Evolutionary conservation across 805 yeast genomes (phyloP).

Genomic region (Kazachstania psychrophila): DNA sequence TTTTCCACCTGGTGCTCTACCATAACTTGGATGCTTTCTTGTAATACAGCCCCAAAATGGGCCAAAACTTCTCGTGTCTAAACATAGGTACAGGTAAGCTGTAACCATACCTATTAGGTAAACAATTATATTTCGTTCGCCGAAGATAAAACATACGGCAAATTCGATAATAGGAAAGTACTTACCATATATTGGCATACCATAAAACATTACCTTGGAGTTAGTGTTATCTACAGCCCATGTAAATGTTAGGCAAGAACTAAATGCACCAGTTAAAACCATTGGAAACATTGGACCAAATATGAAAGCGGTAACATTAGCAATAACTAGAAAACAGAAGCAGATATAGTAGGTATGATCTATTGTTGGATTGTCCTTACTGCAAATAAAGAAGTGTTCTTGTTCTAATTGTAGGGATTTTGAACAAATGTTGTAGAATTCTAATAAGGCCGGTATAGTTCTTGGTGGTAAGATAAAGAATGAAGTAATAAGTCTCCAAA

Average conservation of each 20-base stretch:
- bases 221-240: conserved; percentile 54
- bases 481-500: conserved; percentile 26
- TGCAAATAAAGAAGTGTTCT: conserved; percentile 13
- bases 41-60: conserved; percentile 34
- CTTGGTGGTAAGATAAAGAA: conserved; percentile 18
- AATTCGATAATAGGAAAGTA: conserved; percentile 38
- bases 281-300: conserved; percentile 10
- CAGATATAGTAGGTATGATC: conserved; percentile 23
- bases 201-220: conserved; percentile 44
- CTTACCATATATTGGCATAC: conserved; percentile 47
- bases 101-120: conserved; percentile 41
- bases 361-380: conserved; percentile 8
- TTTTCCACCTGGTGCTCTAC: conserved; percentile 19
- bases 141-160: conserved; percentile 36
- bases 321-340: conserved; percentile 14
- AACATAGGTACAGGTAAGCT: conserved; percentile 53
- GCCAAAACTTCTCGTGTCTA: conserved; percentile 49
- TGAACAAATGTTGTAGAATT: conserved; percentile 21
- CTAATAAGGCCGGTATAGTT: conserved; percentile 21
- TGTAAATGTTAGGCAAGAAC: conserved; percentile 39
- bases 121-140: conserved; percentile 36
- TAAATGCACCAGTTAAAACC: conserved; percentile 19
- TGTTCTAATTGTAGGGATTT: conserved; percentile 22
- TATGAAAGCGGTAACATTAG: conserved; percentile 5
- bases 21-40: conserved; percentile 11